A percentile compares a stretch with the other conserved stretches of the same genome.
Evolutionary conservation across 2,329 filamentous ascomycete species (phyloP).

Genomic region (Canariomyces notabilis): DNA sequence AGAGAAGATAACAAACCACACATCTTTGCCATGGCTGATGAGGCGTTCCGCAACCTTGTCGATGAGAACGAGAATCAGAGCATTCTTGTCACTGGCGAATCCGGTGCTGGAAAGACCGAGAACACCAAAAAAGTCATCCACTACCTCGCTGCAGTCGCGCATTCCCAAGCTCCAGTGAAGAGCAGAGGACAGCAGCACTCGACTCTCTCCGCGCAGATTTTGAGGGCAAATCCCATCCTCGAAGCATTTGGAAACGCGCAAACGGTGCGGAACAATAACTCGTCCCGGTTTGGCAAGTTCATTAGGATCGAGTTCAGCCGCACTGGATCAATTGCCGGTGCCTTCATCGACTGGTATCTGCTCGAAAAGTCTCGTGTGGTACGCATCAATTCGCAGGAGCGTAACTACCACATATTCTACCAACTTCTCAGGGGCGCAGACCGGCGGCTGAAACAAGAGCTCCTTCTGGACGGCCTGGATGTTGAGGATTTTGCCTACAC

Average conservation of each 20-base stretch:
- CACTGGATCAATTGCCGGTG: slow-evolving; percentile 84
- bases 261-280: slow-evolving; percentile 97
- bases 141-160: slow-evolving; percentile 90
- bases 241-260: slow-evolving; percentile 98
- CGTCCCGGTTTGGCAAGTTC: slow-evolving; percentile 96
- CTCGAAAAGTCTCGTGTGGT: slow-evolving; percentile 98
- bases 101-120: slow-evolving; percentile 95
- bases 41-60: slow-evolving; percentile 91
- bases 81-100: slow-evolving; percentile 96
- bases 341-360: slow-evolving; percentile 98
- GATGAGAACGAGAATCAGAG: slow-evolving; percentile 96
- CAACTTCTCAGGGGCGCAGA: slow-evolving; percentile 86
- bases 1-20: slow-evolving; percentile 95
- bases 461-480: slow-evolving; percentile 68
- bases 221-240: slow-evolving; percentile 92
- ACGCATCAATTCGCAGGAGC: slow-evolving; percentile 76
- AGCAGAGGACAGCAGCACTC: slow-evolving; percentile 57
- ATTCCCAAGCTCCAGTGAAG: slow-evolving; percentile 67
- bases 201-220: slow-evolving; percentile 91
- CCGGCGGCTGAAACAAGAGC: slow-evolving; percentile 63
- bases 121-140: slow-evolving; percentile 99
- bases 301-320: slow-evolving; percentile 94
- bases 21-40: slow-evolving; percentile 95
- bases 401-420: slow-evolving; percentile 97
- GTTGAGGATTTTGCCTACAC: slow-evolving; percentile 91